Percentiles rank a stretch among this genome's conserved stretches.
phyloP scores from a whole-genome alignment of 2,329 filamentous ascomycete species.

The Rhynchosporium secalis region DNA sequence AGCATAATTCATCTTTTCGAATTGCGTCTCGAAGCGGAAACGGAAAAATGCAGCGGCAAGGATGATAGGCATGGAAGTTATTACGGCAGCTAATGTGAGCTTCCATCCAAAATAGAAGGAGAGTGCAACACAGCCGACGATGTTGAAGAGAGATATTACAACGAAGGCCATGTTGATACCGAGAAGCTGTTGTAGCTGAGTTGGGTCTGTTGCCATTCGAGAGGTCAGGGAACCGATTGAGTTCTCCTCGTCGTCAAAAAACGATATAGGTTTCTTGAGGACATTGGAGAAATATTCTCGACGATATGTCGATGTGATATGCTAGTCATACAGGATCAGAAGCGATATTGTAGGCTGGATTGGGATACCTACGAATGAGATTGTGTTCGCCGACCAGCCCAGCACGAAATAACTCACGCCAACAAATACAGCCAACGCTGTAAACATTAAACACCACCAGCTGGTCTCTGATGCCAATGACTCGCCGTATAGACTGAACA shows the following conservation, averaged over 20 bases:
- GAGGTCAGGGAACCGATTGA: slow-evolving; percentile 50
- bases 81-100: slow-evolving; percentile 65
- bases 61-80: slow-evolving; percentile 55
- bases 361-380: slow-evolving; percentile 37
- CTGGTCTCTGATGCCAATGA: slow-evolving; percentile 40
- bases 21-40: slow-evolving; percentile 53
- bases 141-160: slow-evolving; percentile 62
- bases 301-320: slow-evolving; percentile 42
- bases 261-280: slow-evolving; percentile 45
- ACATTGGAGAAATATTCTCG: slow-evolving; percentile 49
- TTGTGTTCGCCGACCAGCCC: slow-evolving; percentile 44
- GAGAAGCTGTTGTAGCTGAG: slow-evolving; percentile 51
- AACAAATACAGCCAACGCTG: slow-evolving; percentile 45
- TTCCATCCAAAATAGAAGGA: slow-evolving; percentile 77
- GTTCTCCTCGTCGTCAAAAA: slow-evolving; percentile 48
- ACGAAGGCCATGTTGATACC: slow-evolving; percentile 54
- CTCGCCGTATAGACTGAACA: slow-evolving; percentile 34
- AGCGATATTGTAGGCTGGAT: no score
- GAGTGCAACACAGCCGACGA: slow-evolving; percentile 64
- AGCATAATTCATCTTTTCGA: slow-evolving; percentile 56
- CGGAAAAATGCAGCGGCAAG: slow-evolving; percentile 48
- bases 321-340: slow-evolving; percentile 25
- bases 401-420: slow-evolving; percentile 40
- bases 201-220: slow-evolving; percentile 49
- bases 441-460: slow-evolving; percentile 52